Percentiles rank a stretch among this genome's conserved stretches.
phyloP scores from a whole-genome alignment of 2,329 filamentous ascomycete species.

The Ophiostoma tasmaniense region DNA sequence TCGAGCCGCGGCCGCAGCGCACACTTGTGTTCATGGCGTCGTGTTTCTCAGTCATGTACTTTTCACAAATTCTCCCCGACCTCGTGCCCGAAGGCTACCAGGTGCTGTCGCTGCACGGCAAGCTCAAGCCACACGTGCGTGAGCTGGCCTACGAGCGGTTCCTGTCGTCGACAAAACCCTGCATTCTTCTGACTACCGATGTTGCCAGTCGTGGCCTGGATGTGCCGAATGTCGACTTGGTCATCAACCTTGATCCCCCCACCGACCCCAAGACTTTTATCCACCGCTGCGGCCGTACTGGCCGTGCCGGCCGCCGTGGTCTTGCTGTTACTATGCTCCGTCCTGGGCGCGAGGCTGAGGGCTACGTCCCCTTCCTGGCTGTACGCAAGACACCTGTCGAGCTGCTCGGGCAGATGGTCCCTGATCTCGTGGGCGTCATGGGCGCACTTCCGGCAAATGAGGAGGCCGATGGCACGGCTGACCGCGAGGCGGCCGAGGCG shows the following conservation, averaged over 20 bases:
- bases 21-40: slow-evolving; percentile 90
- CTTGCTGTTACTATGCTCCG: slow-evolving; percentile 79
- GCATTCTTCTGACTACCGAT: slow-evolving; percentile 82
- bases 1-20: slow-evolving; percentile 70
- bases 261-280: slow-evolving; percentile 93
- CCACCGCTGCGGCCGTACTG: slow-evolving; percentile 82
- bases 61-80: slow-evolving; percentile 67
- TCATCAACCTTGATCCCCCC: slow-evolving; percentile 75
- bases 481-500: slow-evolving; percentile 44
- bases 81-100: slow-evolving; percentile 61
- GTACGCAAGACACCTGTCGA: slow-evolving; percentile 78
- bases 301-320: slow-evolving; percentile 78
- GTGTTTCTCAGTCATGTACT: slow-evolving; percentile 91
- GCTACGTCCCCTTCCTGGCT: slow-evolving; percentile 79
- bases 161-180: slow-evolving; percentile 62
- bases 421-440: slow-evolving; percentile 43
- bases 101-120: slow-evolving; percentile 80
- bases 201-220: slow-evolving; percentile 84
- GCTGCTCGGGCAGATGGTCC: slow-evolving; percentile 47
- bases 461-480: slow-evolving; percentile 10
- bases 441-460: slow-evolving; percentile 11
- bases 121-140: slow-evolving; percentile 79
- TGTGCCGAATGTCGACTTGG: slow-evolving; percentile 83
- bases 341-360: slow-evolving; percentile 69
- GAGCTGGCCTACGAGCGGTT: slow-evolving; percentile 82